phyloP scores from a whole-genome alignment of 805 yeast species.

The Saccharomycopsis synnaedendra region DNA sequence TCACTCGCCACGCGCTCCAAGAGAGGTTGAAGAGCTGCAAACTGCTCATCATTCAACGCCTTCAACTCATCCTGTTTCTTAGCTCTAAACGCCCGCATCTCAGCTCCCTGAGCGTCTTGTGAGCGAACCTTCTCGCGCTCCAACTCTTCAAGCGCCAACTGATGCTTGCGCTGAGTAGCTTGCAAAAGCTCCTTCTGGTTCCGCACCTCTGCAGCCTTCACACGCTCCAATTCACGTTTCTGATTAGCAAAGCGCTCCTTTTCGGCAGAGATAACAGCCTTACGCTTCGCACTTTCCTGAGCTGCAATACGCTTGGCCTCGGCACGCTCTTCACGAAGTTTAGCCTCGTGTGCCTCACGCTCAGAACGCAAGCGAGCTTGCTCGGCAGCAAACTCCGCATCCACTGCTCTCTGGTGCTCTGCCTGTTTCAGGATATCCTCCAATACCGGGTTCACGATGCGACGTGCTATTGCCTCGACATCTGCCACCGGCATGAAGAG shows the following conservation, averaged over 20 bases:
- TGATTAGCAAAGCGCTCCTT: constrained; percentile 7
- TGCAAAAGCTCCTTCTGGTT: constrained; percentile 11
- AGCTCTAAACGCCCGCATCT: constrained; percentile 9
- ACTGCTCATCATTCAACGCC: constrained; percentile 6
- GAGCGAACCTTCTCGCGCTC: constrained; percentile 5
- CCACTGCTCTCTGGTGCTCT: constrained; percentile 49
- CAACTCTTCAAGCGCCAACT: constrained; percentile 8
- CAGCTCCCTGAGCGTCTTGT: constrained; percentile 6
- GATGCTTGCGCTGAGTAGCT: constrained; percentile 11
- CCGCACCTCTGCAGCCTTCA: constrained; percentile 11
- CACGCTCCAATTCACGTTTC: constrained; percentile 10
- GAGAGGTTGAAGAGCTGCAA: constrained; percentile 10
- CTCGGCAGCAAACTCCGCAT: constrained; percentile 25
- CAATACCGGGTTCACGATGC: constrained; percentile 75
- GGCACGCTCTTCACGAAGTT: constrained; percentile 4
- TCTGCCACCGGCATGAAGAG: constrained; percentile 63
- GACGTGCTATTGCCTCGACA: constrained; percentile 67
- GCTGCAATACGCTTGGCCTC: not conserved
- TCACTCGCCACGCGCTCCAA: constrained; percentile 9
- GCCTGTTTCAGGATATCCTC: constrained; percentile 64
- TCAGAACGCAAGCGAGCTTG: constrained; percentile 12
- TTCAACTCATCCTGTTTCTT: constrained; percentile 8
- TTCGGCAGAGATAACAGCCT: constrained; percentile 2
- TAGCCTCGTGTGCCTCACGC: constrained; percentile 8
- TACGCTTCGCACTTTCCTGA: constrained; percentile 2